Evolutionary conservation across 2,329 filamentous ascomycete genomes (phyloP).

Genomic region (Graphium sp.): DNA sequence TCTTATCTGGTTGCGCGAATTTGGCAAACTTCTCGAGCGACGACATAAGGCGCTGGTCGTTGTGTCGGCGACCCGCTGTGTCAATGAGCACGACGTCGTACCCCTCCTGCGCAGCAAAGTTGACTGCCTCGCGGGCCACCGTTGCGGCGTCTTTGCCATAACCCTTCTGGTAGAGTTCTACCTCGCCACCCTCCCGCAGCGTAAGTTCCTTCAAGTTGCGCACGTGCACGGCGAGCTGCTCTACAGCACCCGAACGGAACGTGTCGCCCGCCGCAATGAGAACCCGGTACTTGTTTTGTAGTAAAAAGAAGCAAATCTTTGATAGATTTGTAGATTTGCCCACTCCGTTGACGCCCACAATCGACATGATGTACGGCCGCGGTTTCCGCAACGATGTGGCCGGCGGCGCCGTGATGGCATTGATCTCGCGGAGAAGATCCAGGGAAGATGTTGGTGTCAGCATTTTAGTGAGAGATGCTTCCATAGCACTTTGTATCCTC

Average conservation of each 20-base stretch:
- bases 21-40: constrained; percentile 95
- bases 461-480: constrained; percentile 84
- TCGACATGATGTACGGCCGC: constrained; percentile 91
- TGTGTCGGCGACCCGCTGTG: constrained; percentile 86
- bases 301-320: constrained; percentile 94
- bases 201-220: constrained; percentile 83
- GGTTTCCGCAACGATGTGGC: constrained; percentile 42
- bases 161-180: constrained; percentile 91
- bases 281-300: constrained; percentile 94
- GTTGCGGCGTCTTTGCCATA: constrained; percentile 96
- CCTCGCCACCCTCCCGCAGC: constrained; percentile 63
- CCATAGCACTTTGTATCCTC: constrained; percentile 73
- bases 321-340: constrained; percentile 96
- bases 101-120: constrained; percentile 52
- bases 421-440: constrained; percentile 86
- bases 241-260: constrained; percentile 91
- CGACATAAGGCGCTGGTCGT: constrained; percentile 91
- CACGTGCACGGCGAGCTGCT: constrained; percentile 91
- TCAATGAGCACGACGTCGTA: constrained; percentile 96
- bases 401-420: constrained; percentile 54
- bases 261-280: constrained; percentile 91
- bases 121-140: constrained; percentile 88
- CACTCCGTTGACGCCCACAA: constrained; percentile 95
- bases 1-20: constrained; percentile 91
- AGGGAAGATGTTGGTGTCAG: constrained; percentile 89